A percentile compares a stretch with the other conserved stretches of the same genome.
Evolutionary conservation across 495 filamentous ascomycete species (phyloP).

Genomic region (Aspergillus heteromorphus): DNA sequence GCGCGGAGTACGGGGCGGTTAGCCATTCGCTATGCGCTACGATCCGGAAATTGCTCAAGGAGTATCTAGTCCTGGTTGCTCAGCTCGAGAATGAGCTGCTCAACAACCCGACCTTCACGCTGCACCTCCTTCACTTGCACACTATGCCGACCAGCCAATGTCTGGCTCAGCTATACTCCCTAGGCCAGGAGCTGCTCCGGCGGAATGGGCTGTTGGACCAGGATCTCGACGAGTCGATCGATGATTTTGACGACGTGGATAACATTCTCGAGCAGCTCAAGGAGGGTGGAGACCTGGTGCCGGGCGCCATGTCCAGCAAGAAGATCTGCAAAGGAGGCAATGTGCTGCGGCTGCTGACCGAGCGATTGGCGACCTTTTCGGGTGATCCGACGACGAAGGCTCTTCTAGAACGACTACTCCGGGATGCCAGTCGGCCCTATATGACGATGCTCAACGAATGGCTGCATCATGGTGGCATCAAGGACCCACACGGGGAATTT

Average conservation of each 20-base stretch:
- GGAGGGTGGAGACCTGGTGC: slow-evolving; percentile 70
- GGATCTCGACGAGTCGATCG: slow-evolving; percentile 75
- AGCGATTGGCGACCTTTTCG: slow-evolving; percentile 78
- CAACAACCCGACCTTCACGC: slow-evolving; percentile 78
- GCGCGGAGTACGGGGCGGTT: slow-evolving; percentile 91
- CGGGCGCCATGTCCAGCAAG: slow-evolving; percentile 74
- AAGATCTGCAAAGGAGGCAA: slow-evolving; percentile 93
- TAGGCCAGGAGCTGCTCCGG: slow-evolving; percentile 81
- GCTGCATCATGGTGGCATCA: slow-evolving; percentile 93
- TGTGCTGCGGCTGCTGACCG: slow-evolving; percentile 78
- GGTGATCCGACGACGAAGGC: slow-evolving; percentile 84
- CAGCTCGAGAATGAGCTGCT: slow-evolving; percentile 90
- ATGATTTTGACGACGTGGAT: slow-evolving; percentile 78
- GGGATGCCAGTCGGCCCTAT: slow-evolving; percentile 88
- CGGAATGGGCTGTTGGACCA: slow-evolving; percentile 84
- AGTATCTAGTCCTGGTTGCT: slow-evolving; percentile 86
- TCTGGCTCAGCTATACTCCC: slow-evolving; percentile 77
- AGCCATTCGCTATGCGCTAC: slow-evolving; percentile 94
- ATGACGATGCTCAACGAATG: slow-evolving; percentile 99
- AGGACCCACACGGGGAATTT: slow-evolving; percentile 91
- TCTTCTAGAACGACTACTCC: slow-evolving; percentile 71
- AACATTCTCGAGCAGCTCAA: slow-evolving; percentile 78
- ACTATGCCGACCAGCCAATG: slow-evolving; percentile 85
- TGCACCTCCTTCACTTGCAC: slow-evolving; percentile 89
- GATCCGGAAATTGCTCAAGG: slow-evolving; percentile 83